Percentiles rank a stretch among this genome's conserved stretches.
These are phyloP conservation scores for Peziza echinospora DNA, from an alignment of 495 filamentous ascomycete species.

Conservation along the genomic window DNA sequence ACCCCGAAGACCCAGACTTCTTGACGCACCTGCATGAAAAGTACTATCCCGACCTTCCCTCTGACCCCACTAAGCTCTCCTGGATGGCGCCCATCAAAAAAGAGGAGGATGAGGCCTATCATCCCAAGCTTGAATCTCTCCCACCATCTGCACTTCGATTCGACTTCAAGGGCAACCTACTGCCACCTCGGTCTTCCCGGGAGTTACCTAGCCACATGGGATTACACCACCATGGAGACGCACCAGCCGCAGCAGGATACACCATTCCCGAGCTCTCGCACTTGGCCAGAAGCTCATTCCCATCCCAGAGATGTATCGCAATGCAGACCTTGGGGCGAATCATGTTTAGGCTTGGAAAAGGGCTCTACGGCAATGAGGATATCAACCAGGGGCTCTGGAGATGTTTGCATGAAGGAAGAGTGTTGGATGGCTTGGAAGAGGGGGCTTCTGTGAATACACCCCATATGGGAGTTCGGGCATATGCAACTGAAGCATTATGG, in stretches of 20 bases:
- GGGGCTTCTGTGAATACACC: constrained; percentile 38
- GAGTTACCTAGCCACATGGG: constrained; percentile 52
- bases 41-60: constrained; percentile 73
- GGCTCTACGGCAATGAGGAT: constrained; percentile 30
- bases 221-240: constrained; percentile 82
- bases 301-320: constrained; percentile 73
- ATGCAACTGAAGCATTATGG: constrained; percentile 83
- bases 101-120: constrained; percentile 50
- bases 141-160: constrained; percentile 65
- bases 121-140: constrained; percentile 48
- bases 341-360: constrained; percentile 58
- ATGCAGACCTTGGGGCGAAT: constrained; percentile 78
- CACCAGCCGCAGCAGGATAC: constrained; percentile 85
- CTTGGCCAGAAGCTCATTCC: constrained; percentile 57
- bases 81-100: constrained; percentile 59
- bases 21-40: constrained; percentile 62
- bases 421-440: constrained; percentile 48
- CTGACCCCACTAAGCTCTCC: constrained; percentile 63
- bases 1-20: constrained; percentile 64
- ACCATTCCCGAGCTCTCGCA: constrained; percentile 74
- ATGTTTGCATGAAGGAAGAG: constrained; percentile 51
- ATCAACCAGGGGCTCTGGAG: constrained; percentile 44
- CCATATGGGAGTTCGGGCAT: constrained; percentile 42
- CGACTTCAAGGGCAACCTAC: constrained; percentile 55
- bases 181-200: constrained; percentile 51